phyloP scores from a whole-genome alignment of 2,329 filamentous ascomycete genomes.

The Paramyrothecium sp. region DNA sequence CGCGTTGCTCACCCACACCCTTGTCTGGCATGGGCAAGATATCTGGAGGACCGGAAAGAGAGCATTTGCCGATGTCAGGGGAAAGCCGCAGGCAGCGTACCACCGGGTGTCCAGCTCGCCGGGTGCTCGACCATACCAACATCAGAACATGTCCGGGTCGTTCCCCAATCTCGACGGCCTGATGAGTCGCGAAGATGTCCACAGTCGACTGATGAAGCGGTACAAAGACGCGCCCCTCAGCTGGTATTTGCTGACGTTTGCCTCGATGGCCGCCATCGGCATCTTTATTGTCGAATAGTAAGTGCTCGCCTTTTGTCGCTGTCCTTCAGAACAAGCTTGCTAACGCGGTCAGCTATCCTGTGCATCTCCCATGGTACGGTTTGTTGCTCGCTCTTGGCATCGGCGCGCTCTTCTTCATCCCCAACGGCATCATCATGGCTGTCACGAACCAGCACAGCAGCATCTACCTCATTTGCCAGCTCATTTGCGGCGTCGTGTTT shows the following conservation, averaged over 20 bases:
- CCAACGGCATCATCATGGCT: conserved; percentile 90
- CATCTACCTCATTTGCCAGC: conserved; percentile 83
- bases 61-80: conserved; percentile 63
- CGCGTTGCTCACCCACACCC: conserved; percentile 76
- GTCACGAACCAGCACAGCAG: conserved; percentile 88
- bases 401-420: conserved; percentile 80
- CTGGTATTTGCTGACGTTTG: conserved; percentile 78
- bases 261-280: conserved; percentile 73
- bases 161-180: conserved; percentile 49
- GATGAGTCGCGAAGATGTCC: conserved; percentile 74
- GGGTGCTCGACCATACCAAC: conserved; percentile 9
- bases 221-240: conserved; percentile 79
- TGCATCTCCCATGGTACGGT: conserved; percentile 85
- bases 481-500: conserved; percentile 79
- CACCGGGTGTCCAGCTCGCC: conserved; percentile 42
- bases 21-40: conserved; percentile 81
- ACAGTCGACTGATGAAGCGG: conserved; percentile 77
- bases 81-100: conserved; percentile 49
- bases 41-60: conserved; percentile 75
- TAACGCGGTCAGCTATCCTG: conserved; percentile 58
- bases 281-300: conserved; percentile 85
- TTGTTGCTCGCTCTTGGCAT: conserved; percentile 76
- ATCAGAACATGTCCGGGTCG: conserved; percentile 29
- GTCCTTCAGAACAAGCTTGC: neutral
- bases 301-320: conserved; percentile 27